A percentile compares a stretch with the other conserved stretches of the same genome.
Evolutionary conservation across 495 filamentous ascomycete genomes (phyloP).

Genomic region (Corynascus novoguineensis): DNA sequence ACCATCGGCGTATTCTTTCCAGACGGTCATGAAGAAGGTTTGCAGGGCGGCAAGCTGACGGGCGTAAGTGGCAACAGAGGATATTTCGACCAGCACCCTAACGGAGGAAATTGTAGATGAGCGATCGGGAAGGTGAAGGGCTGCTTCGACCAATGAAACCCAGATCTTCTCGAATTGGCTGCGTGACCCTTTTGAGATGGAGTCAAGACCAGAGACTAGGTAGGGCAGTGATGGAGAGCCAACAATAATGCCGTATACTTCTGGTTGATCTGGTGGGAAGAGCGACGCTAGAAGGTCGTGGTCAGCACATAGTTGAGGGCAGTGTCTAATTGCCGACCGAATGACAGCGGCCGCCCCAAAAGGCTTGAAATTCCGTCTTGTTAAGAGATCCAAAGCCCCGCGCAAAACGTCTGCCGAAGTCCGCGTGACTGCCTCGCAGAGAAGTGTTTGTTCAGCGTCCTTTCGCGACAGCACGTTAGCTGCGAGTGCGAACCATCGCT

Average conservation of each 20-base stretch:
- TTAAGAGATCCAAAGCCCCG: conserved; percentile 30
- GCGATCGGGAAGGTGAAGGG: conserved; percentile 24
- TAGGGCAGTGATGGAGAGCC: conserved; percentile 31
- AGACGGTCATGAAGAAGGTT: conserved; percentile 32
- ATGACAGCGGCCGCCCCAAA: conserved; percentile 70
- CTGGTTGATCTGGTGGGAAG: conserved; percentile 17
- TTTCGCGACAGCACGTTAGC: conserved; percentile 31
- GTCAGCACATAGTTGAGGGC: conserved; percentile 22
- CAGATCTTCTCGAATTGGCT: conserved; percentile 35
- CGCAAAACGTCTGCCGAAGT: conserved; percentile 29
- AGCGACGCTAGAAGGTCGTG: conserved; percentile 12
- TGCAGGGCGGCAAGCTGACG: conserved; percentile 33
- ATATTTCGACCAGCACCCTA: conserved; percentile 36
- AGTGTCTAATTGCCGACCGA: conserved; percentile 36
- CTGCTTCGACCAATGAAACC: conserved; percentile 29
- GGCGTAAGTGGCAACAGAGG: conserved; percentile 25
- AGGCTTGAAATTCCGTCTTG: conserved; percentile 68
- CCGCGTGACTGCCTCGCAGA: conserved; percentile 7
- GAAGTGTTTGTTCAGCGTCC: neutral
- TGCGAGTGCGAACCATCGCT: conserved; percentile 58
- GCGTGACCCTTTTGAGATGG: conserved; percentile 31
- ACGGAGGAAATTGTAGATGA: conserved; percentile 25
- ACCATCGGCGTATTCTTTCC: conserved; percentile 29
- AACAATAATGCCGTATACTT: conserved; percentile 23
- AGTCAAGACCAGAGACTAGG: conserved; percentile 35